Evolutionary conservation across 1,284 basidiomycete genomes (phyloP).

Genomic region (Pseudozyma sp.): DNA sequence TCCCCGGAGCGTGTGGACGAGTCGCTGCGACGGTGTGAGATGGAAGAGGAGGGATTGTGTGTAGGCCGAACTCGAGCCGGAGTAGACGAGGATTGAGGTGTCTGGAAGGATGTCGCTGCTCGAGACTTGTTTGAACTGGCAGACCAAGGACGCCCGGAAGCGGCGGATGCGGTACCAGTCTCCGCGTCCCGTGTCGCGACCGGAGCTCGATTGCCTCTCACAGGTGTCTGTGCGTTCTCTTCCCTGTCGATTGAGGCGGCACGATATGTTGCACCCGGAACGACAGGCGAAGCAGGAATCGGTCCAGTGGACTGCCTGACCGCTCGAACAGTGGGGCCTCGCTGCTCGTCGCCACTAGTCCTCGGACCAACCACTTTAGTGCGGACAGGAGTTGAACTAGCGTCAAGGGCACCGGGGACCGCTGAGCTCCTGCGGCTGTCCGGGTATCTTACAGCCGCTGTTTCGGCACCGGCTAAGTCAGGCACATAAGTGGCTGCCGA

Average conservation of each 20-base stretch:
- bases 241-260: background rate
- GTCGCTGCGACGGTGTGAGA: slow-evolving; percentile 30
- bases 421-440: slow-evolving; percentile 25
- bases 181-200: slow-evolving; percentile 1
- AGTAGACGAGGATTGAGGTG: slow-evolving; percentile 24
- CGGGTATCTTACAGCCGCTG: slow-evolving; percentile 24
- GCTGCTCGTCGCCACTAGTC: slow-evolving; percentile 19
- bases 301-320: slow-evolving; percentile 28
- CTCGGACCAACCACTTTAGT: background rate
- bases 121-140: slow-evolving; percentile 25
- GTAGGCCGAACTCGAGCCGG: slow-evolving; percentile 22
- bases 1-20: slow-evolving; percentile 28
- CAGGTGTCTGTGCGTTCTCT: slow-evolving; percentile 21
- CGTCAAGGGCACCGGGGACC: slow-evolving; percentile 4
- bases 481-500: slow-evolving; percentile 46
- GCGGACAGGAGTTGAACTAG: slow-evolving; percentile 2
- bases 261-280: slow-evolving; percentile 24
- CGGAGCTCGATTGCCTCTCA: slow-evolving; percentile 4
- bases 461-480: slow-evolving; percentile 32
- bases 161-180: background rate
- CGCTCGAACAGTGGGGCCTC: slow-evolving; percentile 20
- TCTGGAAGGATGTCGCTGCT: slow-evolving; percentile 18
- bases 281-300: slow-evolving; percentile 16
- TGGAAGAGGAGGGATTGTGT: slow-evolving; percentile 17
- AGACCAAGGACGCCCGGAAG: slow-evolving; percentile 15